These are phyloP conservation scores for Leucaena leucocephala DNA, from an alignment of 306 rosid species.

Conservation along the genomic window DNA sequence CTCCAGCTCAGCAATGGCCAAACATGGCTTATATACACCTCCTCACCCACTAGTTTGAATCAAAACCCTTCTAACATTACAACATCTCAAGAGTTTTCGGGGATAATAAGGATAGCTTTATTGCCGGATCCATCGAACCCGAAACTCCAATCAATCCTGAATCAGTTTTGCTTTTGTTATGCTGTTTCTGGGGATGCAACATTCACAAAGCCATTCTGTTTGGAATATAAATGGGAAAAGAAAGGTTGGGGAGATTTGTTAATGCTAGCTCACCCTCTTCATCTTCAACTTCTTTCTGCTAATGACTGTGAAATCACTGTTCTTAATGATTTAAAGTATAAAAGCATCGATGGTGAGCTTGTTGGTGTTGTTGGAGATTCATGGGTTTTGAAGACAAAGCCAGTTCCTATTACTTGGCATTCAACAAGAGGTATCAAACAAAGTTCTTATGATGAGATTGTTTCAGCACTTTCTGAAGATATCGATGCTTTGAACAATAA, in stretches of 20 bases:
- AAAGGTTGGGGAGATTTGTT: constrained; percentile 71
- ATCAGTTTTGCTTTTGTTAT: constrained; percentile 62
- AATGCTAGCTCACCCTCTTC: constrained; percentile 87
- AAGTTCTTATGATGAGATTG: constrained; percentile 49
- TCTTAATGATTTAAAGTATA: constrained; percentile 63
- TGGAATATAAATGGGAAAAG: constrained; percentile 84
- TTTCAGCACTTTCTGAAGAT: constrained; percentile 61
- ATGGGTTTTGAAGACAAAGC: constrained; percentile 66
- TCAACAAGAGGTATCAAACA: constrained; percentile 61
- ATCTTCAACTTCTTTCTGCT: constrained; percentile 54
- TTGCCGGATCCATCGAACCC: constrained; percentile 50
- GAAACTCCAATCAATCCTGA: constrained; percentile 48
- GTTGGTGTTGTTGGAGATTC: constrained; percentile 84
- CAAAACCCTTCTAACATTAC: constrained; percentile 50
- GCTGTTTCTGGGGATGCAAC: constrained; percentile 74
- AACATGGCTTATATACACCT: constrained; percentile 78
- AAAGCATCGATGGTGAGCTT: constrained; percentile 87
- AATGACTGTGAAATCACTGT: constrained; percentile 42
- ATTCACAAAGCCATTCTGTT: constrained; percentile 55
- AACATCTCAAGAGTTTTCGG: constrained; percentile 61
- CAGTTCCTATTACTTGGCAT: constrained; percentile 77
- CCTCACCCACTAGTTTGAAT: constrained; percentile 55
- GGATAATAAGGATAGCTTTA: constrained; percentile 66
- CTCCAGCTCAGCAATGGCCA: constrained; percentile 71
- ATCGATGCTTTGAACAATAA: constrained; percentile 51